phyloP scores from a whole-genome alignment of 2,329 filamentous ascomycete genomes.

The Penicillium sp. region DNA sequence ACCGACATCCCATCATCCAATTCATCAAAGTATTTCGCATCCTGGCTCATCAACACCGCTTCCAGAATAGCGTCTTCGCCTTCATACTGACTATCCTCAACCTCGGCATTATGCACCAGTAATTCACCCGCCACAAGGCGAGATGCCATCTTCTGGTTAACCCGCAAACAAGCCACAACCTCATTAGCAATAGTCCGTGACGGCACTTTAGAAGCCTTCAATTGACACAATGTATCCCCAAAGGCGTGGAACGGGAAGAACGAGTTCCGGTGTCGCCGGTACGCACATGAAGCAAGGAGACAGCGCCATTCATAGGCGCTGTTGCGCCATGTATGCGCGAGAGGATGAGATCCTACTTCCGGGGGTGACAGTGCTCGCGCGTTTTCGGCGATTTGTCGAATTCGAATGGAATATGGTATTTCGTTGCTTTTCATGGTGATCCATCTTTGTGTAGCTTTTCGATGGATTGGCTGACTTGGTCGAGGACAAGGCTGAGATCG shows the following conservation, averaged over 20 bases:
- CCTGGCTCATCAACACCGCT: slow-evolving; percentile 31
- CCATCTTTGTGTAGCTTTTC: slow-evolving; percentile 27
- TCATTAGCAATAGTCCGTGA: slow-evolving; percentile 37
- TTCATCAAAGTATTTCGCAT: slow-evolving; percentile 26
- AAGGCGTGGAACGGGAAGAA: slow-evolving; percentile 42
- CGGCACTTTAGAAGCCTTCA: slow-evolving; percentile 37
- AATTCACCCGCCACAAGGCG: slow-evolving; percentile 35
- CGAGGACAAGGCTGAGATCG: slow-evolving; percentile 29
- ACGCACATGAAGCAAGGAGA: slow-evolving; percentile 49
- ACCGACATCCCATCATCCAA: slow-evolving; percentile 35
- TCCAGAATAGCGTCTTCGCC: slow-evolving; percentile 39
- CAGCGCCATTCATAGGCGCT: slow-evolving; percentile 40
- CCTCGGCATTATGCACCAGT: slow-evolving; percentile 21
- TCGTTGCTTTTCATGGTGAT: slow-evolving; percentile 6
- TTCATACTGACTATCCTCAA: slow-evolving; percentile 35
- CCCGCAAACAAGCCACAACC: slow-evolving; percentile 39
- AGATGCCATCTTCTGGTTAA: slow-evolving; percentile 40
- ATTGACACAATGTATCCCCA: slow-evolving; percentile 42
- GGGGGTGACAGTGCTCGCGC: slow-evolving; percentile 42
- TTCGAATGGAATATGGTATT: slow-evolving; percentile 33
- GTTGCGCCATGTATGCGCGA: slow-evolving; percentile 45
- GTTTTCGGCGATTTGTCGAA: slow-evolving; percentile 36
- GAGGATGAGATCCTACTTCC: slow-evolving; percentile 37
- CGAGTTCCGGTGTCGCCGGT: slow-evolving; percentile 32
- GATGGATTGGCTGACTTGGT: slow-evolving; percentile 30